A percentile compares a stretch with the other conserved stretches of the same genome.
Evolutionary conservation across 2,329 filamentous ascomycete species (phyloP).

Genomic region (Dactylellina parvicollis): DNA sequence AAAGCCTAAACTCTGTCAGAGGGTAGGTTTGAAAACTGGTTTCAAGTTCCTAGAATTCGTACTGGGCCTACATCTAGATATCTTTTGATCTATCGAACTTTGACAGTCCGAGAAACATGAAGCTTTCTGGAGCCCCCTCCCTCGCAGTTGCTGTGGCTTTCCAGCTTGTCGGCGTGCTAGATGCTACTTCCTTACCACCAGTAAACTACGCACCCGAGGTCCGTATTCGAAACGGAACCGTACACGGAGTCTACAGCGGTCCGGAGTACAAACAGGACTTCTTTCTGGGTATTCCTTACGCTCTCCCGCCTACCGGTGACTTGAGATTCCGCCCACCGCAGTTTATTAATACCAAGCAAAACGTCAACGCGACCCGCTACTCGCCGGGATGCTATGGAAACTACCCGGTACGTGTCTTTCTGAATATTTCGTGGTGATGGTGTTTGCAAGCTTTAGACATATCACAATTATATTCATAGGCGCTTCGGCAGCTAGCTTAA

Average conservation of each 20-base stretch:
- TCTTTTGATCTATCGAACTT: no score
- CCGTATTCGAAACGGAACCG: conserved; percentile 64
- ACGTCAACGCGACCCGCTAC: conserved; percentile 57
- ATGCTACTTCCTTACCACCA: not conserved
- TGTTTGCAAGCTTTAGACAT: no score
- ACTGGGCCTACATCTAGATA: no score
- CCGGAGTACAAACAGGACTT: conserved; percentile 64
- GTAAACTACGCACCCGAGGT: conserved; percentile 1
- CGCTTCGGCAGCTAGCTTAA: no score
- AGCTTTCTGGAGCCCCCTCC: not conserved
- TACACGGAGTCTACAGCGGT: conserved; percentile 62
- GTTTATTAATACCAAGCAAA: conserved; percentile 56
- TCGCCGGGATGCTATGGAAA: conserved; percentile 58
- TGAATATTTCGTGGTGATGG: no score
- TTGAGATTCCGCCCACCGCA: conserved; percentile 64
- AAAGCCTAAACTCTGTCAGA: no score
- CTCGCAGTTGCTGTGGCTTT: not conserved
- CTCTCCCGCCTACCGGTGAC: conserved; percentile 67
- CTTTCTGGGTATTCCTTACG: conserved; percentile 69
- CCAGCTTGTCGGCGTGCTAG: not conserved
- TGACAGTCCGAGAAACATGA: no score
- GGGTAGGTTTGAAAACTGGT: no score
- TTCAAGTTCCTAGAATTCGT: no score
- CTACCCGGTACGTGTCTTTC: no score
- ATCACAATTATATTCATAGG: no score